A percentile compares a stretch with the other conserved stretches of the same genome.
Evolutionary conservation across 2,329 filamentous ascomycete species (phyloP).

Genomic region (Fusarium nygamai): DNA sequence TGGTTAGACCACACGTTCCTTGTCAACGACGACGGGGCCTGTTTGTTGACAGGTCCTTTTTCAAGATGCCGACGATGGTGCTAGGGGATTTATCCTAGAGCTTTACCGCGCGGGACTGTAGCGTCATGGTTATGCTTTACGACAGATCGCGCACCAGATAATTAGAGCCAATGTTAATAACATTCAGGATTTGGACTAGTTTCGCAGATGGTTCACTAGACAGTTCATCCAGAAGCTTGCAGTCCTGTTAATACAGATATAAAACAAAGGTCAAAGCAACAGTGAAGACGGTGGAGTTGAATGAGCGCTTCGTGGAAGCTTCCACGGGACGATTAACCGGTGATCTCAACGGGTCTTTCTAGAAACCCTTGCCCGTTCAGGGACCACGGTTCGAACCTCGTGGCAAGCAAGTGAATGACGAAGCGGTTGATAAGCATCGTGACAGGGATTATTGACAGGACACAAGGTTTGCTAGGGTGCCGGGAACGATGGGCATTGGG

Average conservation of each 20-base stretch:
- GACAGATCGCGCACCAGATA: background rate
- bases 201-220: background rate
- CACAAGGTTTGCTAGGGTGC: conserved; percentile 24
- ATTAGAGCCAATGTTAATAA: background rate
- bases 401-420: conserved; percentile 30
- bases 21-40: background rate
- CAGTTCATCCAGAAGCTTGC: background rate
- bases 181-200: background rate
- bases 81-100: conserved; percentile 11
- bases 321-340: conserved; percentile 24
- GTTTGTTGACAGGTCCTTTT: background rate
- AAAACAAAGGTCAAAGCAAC: background rate
- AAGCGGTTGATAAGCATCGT: conserved; percentile 34
- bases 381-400: conserved; percentile 6
- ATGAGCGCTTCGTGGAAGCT: conserved; percentile 14
- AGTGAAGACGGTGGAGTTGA: background rate
- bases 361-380: conserved; percentile 11
- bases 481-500: conserved; percentile 19
- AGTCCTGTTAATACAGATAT: background rate
- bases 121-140: background rate
- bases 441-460: conserved; percentile 23
- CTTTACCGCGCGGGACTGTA: background rate
- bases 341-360: conserved; percentile 18
- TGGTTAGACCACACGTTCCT: background rate
- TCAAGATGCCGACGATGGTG: background rate